Conservation (phyloP, 2,329 filamentous ascomycete genomes). For the Claviceps sp. region DNA sequence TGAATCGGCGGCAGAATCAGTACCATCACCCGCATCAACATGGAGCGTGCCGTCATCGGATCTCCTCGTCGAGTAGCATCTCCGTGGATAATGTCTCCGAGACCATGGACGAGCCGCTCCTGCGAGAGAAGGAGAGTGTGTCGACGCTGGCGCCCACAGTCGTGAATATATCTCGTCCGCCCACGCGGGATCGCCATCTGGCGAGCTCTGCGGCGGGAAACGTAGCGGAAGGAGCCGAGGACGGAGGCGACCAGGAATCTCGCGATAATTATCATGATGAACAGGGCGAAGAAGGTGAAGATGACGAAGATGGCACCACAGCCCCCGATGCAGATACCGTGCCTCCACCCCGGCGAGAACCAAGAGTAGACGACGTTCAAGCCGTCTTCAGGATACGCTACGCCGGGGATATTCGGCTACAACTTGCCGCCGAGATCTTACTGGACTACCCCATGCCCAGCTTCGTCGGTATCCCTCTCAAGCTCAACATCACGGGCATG, state of each 20-base stretch:
- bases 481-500: slow-evolving; percentile 86
- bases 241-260: not conserved
- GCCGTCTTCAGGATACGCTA: slow-evolving; percentile 87
- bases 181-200: slow-evolving; percentile 37
- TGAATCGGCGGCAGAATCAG: not conserved
- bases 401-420: slow-evolving; percentile 72
- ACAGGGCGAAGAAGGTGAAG: slow-evolving; percentile 12
- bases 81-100: slow-evolving; percentile 28
- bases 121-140: slow-evolving; percentile 48
- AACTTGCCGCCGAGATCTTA: slow-evolving; percentile 85
- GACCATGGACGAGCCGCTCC: slow-evolving; percentile 16
- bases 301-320: slow-evolving; percentile 21
- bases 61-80: slow-evolving; percentile 33
- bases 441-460: slow-evolving; percentile 98
- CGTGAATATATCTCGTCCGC: slow-evolving; percentile 39
- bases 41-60: slow-evolving; percentile 16
- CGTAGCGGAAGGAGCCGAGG: slow-evolving; percentile 20
- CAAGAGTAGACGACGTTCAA: slow-evolving; percentile 74
- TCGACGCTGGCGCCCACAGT: slow-evolving; percentile 47
- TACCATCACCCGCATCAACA: not conserved
- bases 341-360: slow-evolving; percentile 43
- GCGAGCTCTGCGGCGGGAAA: slow-evolving; percentile 26
- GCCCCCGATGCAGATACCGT: slow-evolving; percentile 16
- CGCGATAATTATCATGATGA: not conserved
- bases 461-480: slow-evolving; percentile 90